Base-by-base conservation (phyloP, 108 stramenopile genomes). In the Cyclotella cryptica region DNA sequence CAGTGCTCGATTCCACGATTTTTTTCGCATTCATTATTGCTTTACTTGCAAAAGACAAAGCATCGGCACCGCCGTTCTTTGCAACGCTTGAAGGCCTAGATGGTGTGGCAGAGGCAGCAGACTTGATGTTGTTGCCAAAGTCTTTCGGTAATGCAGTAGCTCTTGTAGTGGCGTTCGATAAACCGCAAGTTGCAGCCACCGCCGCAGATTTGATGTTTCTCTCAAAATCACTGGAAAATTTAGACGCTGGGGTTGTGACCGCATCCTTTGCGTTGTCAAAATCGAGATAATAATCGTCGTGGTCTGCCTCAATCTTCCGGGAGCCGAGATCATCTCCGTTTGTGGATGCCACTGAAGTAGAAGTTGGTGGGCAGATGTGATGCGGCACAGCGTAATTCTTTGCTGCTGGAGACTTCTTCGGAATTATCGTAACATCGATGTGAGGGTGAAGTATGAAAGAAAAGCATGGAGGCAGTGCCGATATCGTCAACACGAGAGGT, bases 171-270 rank as follows among this genome's bases (percentile, higher is more conserved):
- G 35, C 60, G 35, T 35, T 61, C 4, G 60, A 57, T 22, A 57
- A 57, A 47, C 66, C 49, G 14, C 45, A 67, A 7, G 66, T 26
- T 3, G 45, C 66, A 49, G 41, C 17, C 13, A 22, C 47, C 11
- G 66, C 45, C 13, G 45, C 26, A 49, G 66, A 67, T 67, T 67
- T 18, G 26, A 67, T 67, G 30, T 46, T 67, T 19, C 27, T 67
- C 30, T 44, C 40, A 12, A 67, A 43, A 13, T 67, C 66, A 67
- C 49, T 29, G 27, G 66, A 49, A 8, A 67, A 47, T 18, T 17
- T 49, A 10, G 30, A 0, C n/a, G 52, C 40, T 42, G 69, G 35
- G 53, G 39, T 69, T 55, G 53, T 69, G 15, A 69, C 27, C 12
- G 15, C 15, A 4, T 57, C 55, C 24, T 21, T 17, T 61, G 60